Evolutionary conservation across 805 yeast species (phyloP).

Genomic region (Metschnikowia kofuensis): DNA sequence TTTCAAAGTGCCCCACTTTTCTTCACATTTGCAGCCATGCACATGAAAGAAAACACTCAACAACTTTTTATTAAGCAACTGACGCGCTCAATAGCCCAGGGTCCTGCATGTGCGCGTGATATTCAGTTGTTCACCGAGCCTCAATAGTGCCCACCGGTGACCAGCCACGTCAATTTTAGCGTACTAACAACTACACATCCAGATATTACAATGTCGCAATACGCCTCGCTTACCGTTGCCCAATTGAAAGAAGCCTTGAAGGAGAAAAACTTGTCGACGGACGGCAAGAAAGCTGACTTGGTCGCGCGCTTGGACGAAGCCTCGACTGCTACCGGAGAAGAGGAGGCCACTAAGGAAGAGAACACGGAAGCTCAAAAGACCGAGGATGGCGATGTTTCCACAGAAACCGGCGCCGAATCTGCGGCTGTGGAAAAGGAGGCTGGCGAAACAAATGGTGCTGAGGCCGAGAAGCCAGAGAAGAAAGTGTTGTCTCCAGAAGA

Average conservation of each 20-base stretch:
- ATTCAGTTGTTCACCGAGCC: not conserved
- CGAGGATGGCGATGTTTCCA: not conserved
- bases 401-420: not conserved
- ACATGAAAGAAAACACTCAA: no score
- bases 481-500: conserved; percentile 61
- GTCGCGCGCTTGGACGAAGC: conserved; percentile 60
- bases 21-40: no score
- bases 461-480: conserved; percentile 28
- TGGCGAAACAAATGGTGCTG: conserved; percentile 16
- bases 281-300: conserved; percentile 81
- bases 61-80: no score
- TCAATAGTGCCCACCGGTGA: not conserved
- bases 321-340: conserved; percentile 32
- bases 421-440: not conserved
- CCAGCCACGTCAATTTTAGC: no score
- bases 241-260: conserved; percentile 80
- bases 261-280: conserved; percentile 59
- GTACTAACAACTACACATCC: not conserved
- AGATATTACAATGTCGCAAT: conserved; percentile 44
- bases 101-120: conserved; percentile 2
- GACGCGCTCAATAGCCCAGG: not conserved
- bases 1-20: no score
- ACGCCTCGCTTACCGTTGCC: conserved; percentile 69
- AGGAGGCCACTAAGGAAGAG: not conserved
- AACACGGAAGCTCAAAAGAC: not conserved